A percentile compares a stretch with the other conserved stretches of the same genome.
Evolutionary conservation across 1,284 basidiomycete genomes (phyloP).

Genomic region (Athelia psychrophila): DNA sequence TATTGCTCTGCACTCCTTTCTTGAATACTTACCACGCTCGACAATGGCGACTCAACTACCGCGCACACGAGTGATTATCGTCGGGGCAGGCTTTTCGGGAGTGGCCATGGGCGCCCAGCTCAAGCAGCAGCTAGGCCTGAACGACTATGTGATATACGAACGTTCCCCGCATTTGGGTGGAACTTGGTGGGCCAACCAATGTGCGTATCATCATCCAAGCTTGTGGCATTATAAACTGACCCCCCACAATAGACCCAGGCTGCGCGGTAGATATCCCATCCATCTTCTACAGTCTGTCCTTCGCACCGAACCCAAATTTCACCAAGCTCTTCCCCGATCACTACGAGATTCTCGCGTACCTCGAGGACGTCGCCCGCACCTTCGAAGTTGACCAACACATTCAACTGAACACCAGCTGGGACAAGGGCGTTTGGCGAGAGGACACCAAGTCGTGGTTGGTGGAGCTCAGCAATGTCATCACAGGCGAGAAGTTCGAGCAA

Average conservation of each 20-base stretch:
- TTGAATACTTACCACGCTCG: no score
- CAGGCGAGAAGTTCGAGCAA: neutral
- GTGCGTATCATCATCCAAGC: neutral
- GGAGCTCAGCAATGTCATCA: neutral
- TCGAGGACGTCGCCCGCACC: neutral
- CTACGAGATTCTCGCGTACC: neutral
- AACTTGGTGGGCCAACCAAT: constrained; percentile 1
- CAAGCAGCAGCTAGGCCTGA: neutral
- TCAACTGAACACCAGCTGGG: neutral
- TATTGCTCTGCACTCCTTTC: no score
- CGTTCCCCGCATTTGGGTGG: neutral
- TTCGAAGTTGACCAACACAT: neutral
- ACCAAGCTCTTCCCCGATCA: neutral
- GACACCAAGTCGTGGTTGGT: neutral
- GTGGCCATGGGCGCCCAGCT: neutral
- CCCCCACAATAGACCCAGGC: neutral
- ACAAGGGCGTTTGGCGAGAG: neutral
- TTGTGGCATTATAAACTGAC: neutral
- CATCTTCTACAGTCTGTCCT: neutral
- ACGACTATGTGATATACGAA: constrained; percentile 1
- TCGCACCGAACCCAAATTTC: neutral
- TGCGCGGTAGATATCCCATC: neutral
- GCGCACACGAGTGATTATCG: neutral
- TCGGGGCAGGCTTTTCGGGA: neutral
- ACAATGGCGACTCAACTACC: neutral